Base-by-base conservation (phyloP, 805 yeast genomes). In the Yarrowia osloensis region DNA sequence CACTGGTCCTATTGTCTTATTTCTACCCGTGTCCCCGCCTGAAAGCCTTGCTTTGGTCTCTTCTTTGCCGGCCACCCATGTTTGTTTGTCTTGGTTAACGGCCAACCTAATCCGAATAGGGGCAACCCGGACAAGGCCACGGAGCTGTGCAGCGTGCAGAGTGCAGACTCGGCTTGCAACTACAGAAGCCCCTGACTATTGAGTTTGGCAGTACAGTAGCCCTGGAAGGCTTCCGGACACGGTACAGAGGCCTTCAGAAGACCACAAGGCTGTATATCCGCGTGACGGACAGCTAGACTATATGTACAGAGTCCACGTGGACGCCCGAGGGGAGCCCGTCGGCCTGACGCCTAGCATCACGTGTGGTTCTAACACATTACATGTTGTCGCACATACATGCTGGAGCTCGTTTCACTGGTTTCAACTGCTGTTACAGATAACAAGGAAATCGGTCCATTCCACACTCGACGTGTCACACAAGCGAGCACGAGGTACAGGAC, bases 71-170 rank as follows among this genome's bases (percentile, higher is more conserved):
- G 22, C 22, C 40, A 33, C n/a, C 54, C 39, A 31, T 21, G 28
- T 33, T 31, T 50, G 22, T 19, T 33, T 50, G 55, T 50, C 55
- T 50, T 50, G 55, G 55, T 50, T 50, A 50, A 50, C 55, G 55
- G 55, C 19, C 26, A 50, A 50, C 57, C 57, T 50, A n/a, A 31
- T 31, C 3, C n/a, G 21, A 15, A 33, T 33, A 33, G 57, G 57
- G 57, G 57, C 29, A 22, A 21, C 4, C 15, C 11, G 21, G 17
- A 29, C 24, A 29, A 31, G 26, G 29, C 21, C 40, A 12, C 35
- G 11, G n/a, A 9, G 19, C 42, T 37, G 35, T 29, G 22, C 57
- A 21, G 15, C 19, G 40, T 49, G 55, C 55, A 49, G 55, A 19
- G 39, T 7, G 39, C 55, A 29, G n/a, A 12, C 19, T n/a, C 33